These are phyloP conservation scores for Colletotrichum sp. DNA, from an alignment of 2,329 filamentous ascomycete genomes.

Conservation along the genomic window DNA sequence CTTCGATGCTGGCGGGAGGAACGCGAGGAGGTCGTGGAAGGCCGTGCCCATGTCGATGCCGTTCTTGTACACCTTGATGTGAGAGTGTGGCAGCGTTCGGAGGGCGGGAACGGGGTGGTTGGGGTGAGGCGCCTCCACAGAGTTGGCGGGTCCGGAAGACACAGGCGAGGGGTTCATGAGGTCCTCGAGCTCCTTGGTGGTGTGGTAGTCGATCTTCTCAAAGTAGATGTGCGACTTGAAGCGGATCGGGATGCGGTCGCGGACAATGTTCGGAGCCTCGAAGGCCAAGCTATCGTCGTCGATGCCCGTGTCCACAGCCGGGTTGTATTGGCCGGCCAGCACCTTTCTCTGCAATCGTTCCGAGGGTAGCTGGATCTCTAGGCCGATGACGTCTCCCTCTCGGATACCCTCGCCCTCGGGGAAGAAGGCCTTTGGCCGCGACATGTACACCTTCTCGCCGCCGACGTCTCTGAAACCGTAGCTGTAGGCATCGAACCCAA, in stretches of 20 bases:
- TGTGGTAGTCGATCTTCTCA: constrained; percentile 88
- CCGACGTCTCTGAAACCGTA: constrained; percentile 90
- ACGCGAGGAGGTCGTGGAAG: constrained; percentile 87
- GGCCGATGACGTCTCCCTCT: constrained; percentile 91
- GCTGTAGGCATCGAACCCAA: constrained; percentile 90
- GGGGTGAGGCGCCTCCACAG: constrained; percentile 68
- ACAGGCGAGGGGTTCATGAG: constrained; percentile 72
- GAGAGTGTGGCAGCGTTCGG: constrained; percentile 84
- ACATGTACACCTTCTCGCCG: constrained; percentile 93
- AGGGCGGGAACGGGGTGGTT: constrained; percentile 78
- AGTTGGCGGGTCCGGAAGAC: constrained; percentile 44
- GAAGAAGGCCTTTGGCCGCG: constrained; percentile 90
- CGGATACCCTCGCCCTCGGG: constrained; percentile 77
- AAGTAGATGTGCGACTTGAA: constrained; percentile 96
- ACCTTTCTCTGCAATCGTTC: constrained; percentile 87
- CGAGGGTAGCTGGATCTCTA: constrained; percentile 90
- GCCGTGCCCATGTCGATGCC: constrained; percentile 84
- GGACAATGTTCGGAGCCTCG: constrained; percentile 81
- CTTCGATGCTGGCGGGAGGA: constrained; percentile 87
- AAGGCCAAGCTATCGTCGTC: constrained; percentile 59
- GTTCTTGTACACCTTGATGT: constrained; percentile 92
- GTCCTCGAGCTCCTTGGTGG: constrained; percentile 88
- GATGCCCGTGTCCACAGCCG: constrained; percentile 74
- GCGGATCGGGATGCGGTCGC: constrained; percentile 92
- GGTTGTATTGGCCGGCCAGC: constrained; percentile 86